Conservation (phyloP, 441 rosid species). For the Gossypium lobatum region DNA sequence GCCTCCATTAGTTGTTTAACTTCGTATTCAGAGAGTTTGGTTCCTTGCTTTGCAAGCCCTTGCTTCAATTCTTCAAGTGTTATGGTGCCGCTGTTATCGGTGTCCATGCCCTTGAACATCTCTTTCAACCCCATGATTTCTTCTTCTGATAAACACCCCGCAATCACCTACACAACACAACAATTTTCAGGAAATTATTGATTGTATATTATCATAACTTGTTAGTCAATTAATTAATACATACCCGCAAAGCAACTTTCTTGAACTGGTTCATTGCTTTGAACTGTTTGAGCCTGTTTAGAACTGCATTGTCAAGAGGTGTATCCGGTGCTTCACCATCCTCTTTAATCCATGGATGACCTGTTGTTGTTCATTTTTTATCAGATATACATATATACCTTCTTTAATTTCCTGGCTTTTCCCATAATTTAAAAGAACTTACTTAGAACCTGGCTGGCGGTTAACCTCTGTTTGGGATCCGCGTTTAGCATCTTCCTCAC, state of each 20-base stretch:
- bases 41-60: constrained; percentile 76
- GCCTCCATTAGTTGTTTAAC: constrained; percentile 85
- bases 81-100: constrained; percentile 73
- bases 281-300: constrained; percentile 75
- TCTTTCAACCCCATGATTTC: constrained; percentile 82
- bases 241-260: constrained; percentile 80
- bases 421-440: constrained; percentile 16
- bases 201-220: neutral
- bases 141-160: constrained; percentile 82
- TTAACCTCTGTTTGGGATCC: constrained; percentile 73
- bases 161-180: constrained; percentile 50
- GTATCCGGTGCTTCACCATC: constrained; percentile 87
- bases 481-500: constrained; percentile 74
- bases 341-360: constrained; percentile 85
- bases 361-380: constrained; percentile 22
- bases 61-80: constrained; percentile 78
- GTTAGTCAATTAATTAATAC: neutral
- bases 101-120: constrained; percentile 76
- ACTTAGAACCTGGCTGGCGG: constrained; percentile 85
- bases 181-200: neutral
- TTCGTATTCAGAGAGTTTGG: constrained; percentile 73
- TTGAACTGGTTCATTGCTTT: constrained; percentile 87
- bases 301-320: constrained; percentile 78
- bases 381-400: neutral
- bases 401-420: no score